phyloP scores from a whole-genome alignment of 495 filamentous ascomycete genomes.

The Aspergillus conjunctus region DNA sequence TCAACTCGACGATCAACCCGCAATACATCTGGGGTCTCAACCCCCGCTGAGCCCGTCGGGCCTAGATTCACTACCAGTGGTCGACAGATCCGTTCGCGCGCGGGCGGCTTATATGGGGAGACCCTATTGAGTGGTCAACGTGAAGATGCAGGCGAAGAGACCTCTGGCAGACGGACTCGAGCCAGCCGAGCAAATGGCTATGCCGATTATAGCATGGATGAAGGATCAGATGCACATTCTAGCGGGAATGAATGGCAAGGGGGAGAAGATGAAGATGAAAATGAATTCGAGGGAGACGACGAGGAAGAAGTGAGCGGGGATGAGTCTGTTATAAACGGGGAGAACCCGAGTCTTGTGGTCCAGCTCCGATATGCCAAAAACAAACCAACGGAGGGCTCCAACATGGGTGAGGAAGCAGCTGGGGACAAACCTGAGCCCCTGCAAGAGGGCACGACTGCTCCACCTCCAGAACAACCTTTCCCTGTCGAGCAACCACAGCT shows the following conservation, averaged over 20 bases:
- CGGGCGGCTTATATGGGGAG: constrained; percentile 81
- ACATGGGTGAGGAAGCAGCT: constrained; percentile 27
- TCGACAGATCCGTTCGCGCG: constrained; percentile 75
- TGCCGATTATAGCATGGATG: constrained; percentile 53
- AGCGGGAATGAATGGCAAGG: constrained; percentile 66
- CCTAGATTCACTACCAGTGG: constrained; percentile 90
- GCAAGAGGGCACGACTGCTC: constrained; percentile 2
- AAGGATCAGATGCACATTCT: constrained; percentile 59
- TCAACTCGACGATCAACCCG: constrained; percentile 71
- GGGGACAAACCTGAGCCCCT: constrained; percentile 7
- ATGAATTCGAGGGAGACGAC: constrained; percentile 65
- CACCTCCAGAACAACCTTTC: constrained; percentile 7
- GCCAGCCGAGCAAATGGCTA: constrained; percentile 45
- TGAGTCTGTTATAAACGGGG: constrained; percentile 57
- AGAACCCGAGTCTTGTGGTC: constrained; percentile 63
- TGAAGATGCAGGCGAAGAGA: constrained; percentile 37
- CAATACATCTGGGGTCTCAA: constrained; percentile 65
- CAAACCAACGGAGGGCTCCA: constrained; percentile 24
- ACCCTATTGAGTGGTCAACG: constrained; percentile 59
- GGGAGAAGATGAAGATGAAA: constrained; percentile 73
- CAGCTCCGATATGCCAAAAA: constrained; percentile 58
- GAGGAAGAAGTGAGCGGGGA: constrained; percentile 63
- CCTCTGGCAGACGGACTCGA: constrained; percentile 33
- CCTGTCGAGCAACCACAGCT: background rate
- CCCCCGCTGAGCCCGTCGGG: constrained; percentile 67